Evolutionary conservation across 2,329 filamentous ascomycete genomes (phyloP).

Genomic region (Stagonosporopsis tanaceti): DNA sequence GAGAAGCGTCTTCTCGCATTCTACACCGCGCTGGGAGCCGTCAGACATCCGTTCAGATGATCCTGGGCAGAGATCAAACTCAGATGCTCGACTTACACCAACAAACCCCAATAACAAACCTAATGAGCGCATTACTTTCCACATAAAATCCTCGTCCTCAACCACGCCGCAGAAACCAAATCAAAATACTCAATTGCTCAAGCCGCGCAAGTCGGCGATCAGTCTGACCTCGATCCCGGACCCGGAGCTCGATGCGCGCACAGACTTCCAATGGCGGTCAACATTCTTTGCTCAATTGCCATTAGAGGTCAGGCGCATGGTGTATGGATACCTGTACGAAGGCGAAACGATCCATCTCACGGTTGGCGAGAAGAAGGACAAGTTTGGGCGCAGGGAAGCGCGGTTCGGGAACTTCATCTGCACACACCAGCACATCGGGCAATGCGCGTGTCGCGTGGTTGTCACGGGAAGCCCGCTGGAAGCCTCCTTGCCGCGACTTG

Average conservation of each 20-base stretch:
- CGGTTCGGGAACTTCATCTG: conserved; percentile 46
- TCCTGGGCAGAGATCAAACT: conserved; percentile 6
- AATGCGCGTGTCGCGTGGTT: conserved; percentile 41
- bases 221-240: conserved; percentile 30
- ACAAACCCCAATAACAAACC: neutral
- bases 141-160: conserved; percentile 11
- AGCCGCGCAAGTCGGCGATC: conserved; percentile 34
- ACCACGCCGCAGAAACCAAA: neutral
- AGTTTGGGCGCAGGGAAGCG: conserved; percentile 6
- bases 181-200: conserved; percentile 27
- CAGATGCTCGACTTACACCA: conserved; percentile 2
- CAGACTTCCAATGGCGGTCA: conserved; percentile 39
- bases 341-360: conserved; percentile 43
- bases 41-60: conserved; percentile 19
- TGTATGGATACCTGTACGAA: conserved; percentile 44
- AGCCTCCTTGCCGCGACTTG: conserved; percentile 6
- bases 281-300: conserved; percentile 44
- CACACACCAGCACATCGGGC: conserved; percentile 21
- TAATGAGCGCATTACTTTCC: conserved; percentile 11
- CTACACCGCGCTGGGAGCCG: conserved; percentile 15
- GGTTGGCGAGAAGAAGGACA: conserved; percentile 35
- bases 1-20: conserved; percentile 15
- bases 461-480: conserved; percentile 31
- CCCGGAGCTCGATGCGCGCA: conserved; percentile 36
- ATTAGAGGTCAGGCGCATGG: conserved; percentile 40